Percentiles rank a stretch among this genome's conserved stretches.
These are phyloP conservation scores for Trichomonas vaginalis DNA, from an alignment of 208 protist species.

Conservation along the genomic window DNA sequence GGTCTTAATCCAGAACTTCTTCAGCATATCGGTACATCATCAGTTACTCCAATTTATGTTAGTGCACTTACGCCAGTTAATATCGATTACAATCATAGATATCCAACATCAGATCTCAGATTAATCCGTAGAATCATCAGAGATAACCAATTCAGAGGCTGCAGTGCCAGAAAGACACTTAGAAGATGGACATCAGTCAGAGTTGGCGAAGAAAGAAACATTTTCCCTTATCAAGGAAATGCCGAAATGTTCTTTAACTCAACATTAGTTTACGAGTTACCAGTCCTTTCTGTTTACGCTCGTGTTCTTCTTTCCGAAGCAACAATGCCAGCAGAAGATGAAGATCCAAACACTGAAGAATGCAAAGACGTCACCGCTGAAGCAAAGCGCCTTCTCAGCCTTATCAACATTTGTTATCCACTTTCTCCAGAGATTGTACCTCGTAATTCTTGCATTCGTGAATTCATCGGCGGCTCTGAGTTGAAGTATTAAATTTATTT, in stretches of 20 bases:
- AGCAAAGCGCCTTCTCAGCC: background rate
- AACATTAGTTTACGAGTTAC: slow-evolving; percentile 10
- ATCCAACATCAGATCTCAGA: background rate
- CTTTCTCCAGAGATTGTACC: background rate
- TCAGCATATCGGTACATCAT: background rate
- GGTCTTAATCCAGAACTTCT: background rate
- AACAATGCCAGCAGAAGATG: background rate
- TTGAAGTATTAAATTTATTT: background rate
- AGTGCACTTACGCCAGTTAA: background rate
- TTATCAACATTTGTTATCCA: background rate
- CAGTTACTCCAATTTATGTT: background rate
- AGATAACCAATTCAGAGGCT: background rate
- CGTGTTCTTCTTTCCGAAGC: background rate
- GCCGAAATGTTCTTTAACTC: slow-evolving; percentile 3
- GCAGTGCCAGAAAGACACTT: background rate
- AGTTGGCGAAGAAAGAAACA: slow-evolving; percentile 12
- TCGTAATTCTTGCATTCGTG: background rate
- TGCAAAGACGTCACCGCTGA: background rate
- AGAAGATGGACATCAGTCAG: background rate
- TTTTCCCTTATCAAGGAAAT: background rate
- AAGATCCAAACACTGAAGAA: background rate
- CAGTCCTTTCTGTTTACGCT: background rate
- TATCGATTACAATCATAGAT: background rate
- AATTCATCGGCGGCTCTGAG: background rate
- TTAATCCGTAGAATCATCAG: background rate